Base-by-base conservation (phyloP, 2,329 filamentous ascomycete genomes). In the Onygenales sp. region DNA sequence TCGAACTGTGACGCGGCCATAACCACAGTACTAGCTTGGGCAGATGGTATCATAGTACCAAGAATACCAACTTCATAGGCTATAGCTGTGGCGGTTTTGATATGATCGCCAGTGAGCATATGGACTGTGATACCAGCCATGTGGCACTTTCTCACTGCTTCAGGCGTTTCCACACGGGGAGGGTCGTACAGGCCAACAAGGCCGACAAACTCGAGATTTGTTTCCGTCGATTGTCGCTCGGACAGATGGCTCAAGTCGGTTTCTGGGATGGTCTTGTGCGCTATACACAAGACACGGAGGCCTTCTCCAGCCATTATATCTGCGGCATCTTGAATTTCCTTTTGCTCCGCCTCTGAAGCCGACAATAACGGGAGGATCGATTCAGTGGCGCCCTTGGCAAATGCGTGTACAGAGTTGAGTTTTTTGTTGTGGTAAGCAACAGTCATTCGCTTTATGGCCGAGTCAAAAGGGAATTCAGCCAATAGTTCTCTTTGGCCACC, bases 131-230 rank as follows among this genome's bases (percentile, higher is more conserved):
- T 87, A 51, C 86, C 85, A 17, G 85, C 86, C 53, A 77, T 76
- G 53, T 84, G 79, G 61, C 84, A 87, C 63, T 83, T 78, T 36
- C 73, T 75, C 52, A 89, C 86, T 8, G 85, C 82, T 2, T 73
- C 77, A 38, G 83, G 84, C 5, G 87, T 88, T 72, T 91, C 87
- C 5, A 81, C 78, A 4, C 87, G 85, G 49, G 87, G 87, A 8
- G 87, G 87, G 59, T 93, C 87, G 67, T 91, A 90, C 61, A 92
- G 85, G 52, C 87, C 88, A 35, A 85, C 83, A 5, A 94, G 79
- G 13, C 89, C 89, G 5, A 87, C 77, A 54, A 91, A 85, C 2
- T 77, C 78, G 38, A 93, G 78, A 41, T 78, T 73, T 27, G 71
- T 69, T 64, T 91, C 87, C 14, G 88, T 78, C 2, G 72, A 66